Percentiles rank a stretch among this genome's conserved stretches.
Conservation (phyloP, 202 grass and related monocot genomes). For the Dendrocalamus latiflorus region DNA sequence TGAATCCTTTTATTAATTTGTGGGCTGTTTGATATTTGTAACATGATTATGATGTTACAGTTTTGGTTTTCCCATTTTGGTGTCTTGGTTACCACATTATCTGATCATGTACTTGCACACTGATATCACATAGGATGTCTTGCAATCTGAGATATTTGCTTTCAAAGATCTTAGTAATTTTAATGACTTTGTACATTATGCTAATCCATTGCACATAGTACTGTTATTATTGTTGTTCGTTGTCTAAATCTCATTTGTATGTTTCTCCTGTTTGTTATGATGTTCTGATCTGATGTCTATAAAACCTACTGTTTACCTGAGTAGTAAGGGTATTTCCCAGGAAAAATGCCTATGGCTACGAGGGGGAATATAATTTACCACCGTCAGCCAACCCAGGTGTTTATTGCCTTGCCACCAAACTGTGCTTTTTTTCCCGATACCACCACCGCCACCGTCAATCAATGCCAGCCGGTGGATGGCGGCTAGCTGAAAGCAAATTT, state of each 20-base stretch:
- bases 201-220: background rate
- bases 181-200: background rate
- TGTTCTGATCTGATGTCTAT: background rate
- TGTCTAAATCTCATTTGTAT: no score
- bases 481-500: background rate
- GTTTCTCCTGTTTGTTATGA: background rate
- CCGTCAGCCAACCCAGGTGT: background rate
- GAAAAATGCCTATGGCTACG: no score
- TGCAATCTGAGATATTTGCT: background rate
- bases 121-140: background rate
- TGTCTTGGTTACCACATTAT: background rate
- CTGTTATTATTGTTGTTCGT: background rate
- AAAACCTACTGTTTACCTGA: background rate
- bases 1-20: background rate
- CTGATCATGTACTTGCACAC: background rate
- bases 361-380: no score
- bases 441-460: background rate
- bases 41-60: conserved; percentile 10
- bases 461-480: background rate
- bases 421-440: background rate
- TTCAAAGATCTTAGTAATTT: background rate
- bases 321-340: background rate
- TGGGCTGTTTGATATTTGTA: background rate
- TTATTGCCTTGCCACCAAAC: background rate
- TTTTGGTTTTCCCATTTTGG: conserved; percentile 10